phyloP scores from a whole-genome alignment of 768 basidiomycete species.

The Asterophora lycoperdoides region DNA sequence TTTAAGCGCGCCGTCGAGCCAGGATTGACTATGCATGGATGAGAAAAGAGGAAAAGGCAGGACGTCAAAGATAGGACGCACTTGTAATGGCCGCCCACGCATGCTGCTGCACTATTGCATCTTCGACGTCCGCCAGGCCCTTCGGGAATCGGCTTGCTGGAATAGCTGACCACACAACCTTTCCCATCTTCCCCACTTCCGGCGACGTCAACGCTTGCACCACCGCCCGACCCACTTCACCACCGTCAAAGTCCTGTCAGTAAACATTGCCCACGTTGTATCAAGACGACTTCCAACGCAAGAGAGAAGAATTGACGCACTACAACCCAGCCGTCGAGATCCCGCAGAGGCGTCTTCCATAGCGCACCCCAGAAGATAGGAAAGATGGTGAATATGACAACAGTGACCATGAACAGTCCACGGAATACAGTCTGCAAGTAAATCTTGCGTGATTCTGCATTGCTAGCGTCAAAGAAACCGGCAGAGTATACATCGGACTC shows the following conservation, averaged over 20 bases:
- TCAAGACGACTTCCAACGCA: too few relatives aligned
- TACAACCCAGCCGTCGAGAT: constrained; percentile 47
- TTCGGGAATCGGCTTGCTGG: constrained; percentile 33
- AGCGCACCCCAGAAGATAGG: constrained; percentile 58
- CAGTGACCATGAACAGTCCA: constrained; percentile 35
- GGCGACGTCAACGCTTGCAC: constrained; percentile 27
- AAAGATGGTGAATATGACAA: constrained; percentile 28
- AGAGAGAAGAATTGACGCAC: constrained; percentile 35
- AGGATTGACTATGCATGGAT: constrained; percentile 29
- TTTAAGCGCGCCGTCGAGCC: constrained; percentile 27
- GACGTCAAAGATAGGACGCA: constrained; percentile 21
- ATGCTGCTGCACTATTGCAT: constrained; percentile 38
- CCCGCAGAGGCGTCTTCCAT: constrained; percentile 36
- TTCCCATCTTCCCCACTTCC: constrained; percentile 21
- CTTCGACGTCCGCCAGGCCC: constrained; percentile 32
- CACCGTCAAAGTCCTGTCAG: constrained; percentile 48
- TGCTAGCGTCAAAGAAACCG: too few relatives aligned
- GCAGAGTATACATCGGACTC: too few relatives aligned
- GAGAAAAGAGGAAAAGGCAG: too few relatives aligned
- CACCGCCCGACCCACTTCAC: constrained; percentile 37
- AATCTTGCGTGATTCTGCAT: constrained; percentile 19
- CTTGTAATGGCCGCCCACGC: constrained; percentile 45
- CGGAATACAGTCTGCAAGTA: constrained; percentile 40
- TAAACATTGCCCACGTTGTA: neutral
- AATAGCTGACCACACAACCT: constrained; percentile 34